Conservation (phyloP, 1,284 basidiomycete species). For the Kwoniella shivajii region DNA sequence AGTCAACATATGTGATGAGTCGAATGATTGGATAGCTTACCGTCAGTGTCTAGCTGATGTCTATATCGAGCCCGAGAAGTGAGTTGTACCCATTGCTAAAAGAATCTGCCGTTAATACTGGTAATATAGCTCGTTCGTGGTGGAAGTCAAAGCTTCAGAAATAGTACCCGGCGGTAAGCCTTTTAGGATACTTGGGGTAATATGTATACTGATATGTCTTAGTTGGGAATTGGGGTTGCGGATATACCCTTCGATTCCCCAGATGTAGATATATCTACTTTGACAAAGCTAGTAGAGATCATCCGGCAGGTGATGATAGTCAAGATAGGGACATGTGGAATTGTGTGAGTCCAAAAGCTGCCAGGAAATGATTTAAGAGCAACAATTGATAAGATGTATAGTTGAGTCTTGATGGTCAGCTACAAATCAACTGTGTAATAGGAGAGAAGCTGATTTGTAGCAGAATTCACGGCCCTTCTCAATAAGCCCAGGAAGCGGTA, state of each 20-base stretch:
- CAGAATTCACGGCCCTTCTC: constrained; percentile 41
- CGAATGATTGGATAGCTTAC: neutral
- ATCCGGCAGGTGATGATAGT: constrained; percentile 34
- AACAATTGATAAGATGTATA: constrained; percentile 4
- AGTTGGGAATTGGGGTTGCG: constrained; percentile 43
- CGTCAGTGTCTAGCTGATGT: constrained; percentile 48
- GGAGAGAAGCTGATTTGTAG: neutral
- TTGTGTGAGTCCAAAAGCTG: constrained; percentile 29
- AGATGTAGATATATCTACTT: constrained; percentile 73
- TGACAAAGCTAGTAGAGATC: constrained; percentile 44
- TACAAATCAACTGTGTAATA: neutral
- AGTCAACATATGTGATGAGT: constrained; percentile 13
- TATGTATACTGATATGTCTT: constrained; percentile 24
- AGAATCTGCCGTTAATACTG: too few relatives aligned
- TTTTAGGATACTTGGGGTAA: neutral
- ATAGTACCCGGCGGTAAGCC: constrained; percentile 69
- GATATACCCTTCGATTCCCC: constrained; percentile 71
- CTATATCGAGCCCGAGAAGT: constrained; percentile 54
- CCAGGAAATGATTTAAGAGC: neutral
- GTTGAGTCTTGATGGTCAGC: constrained; percentile 42
- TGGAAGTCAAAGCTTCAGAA: constrained; percentile 88
- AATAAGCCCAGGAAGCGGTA: constrained; percentile 45
- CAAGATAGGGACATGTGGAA: constrained; percentile 53
- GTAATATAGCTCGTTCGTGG: constrained; percentile 59
- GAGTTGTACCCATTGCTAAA: too few relatives aligned